Evolutionary conservation across 805 yeast species (phyloP).

Genomic region (Barnettozyma californica): DNA sequence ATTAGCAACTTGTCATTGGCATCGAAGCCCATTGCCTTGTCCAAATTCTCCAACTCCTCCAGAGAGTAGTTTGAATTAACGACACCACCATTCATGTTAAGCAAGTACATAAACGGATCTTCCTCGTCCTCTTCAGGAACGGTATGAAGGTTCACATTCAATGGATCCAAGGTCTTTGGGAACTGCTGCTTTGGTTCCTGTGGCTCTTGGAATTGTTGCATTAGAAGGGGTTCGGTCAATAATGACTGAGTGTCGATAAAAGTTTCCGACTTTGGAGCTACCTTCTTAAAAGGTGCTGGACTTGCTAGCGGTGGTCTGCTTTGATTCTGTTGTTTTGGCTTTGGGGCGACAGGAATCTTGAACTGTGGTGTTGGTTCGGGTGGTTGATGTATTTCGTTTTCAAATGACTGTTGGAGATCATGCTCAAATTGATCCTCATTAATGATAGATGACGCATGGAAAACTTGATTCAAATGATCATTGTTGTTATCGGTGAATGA

Average conservation of each 20-base stretch:
- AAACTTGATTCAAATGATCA: neutral
- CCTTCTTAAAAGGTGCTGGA: neutral
- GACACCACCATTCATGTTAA: constrained; percentile 12
- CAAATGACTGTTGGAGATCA: neutral
- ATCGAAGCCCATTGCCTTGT: constrained; percentile 27
- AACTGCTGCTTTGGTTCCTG: constrained; percentile 1
- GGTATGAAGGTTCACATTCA: constrained; percentile 4
- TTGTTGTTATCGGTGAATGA: neutral
- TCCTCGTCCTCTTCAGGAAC: constrained; percentile 11
- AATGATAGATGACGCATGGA: neutral
- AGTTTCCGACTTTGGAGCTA: neutral
- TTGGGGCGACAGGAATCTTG: neutral
- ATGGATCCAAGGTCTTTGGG: constrained; percentile 5
- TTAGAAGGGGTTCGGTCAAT: constrained; percentile 6
- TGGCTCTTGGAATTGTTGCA: constrained; percentile 3
- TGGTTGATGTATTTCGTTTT: neutral
- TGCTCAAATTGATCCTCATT: neutral
- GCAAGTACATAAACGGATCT: constrained; percentile 20
- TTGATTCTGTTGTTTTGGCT: neutral
- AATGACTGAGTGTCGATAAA: constrained; percentile 2
- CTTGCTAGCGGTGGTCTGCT: neutral
- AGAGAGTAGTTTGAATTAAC: constrained; percentile 18
- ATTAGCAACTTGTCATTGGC: constrained; percentile 22
- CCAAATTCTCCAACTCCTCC: constrained; percentile 24
- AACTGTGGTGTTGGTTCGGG: neutral